Evolutionary conservation across 345 rosid genomes (phyloP).

Genomic region (Noccaea caerulescens): DNA sequence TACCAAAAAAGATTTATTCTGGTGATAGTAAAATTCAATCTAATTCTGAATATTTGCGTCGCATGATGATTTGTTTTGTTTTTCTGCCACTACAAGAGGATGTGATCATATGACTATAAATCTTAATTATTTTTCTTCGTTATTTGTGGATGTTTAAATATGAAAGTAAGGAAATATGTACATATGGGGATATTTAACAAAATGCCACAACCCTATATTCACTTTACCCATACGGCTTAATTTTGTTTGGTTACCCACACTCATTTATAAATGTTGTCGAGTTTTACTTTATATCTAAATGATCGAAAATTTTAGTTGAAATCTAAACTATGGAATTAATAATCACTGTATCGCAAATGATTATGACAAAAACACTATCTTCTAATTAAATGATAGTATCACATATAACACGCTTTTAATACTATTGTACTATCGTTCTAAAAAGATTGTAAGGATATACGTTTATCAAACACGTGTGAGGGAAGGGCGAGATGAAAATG

Average conservation of each 20-base stretch:
- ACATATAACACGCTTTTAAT: too few relatives aligned
- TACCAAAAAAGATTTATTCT: not conserved
- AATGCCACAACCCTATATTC: conserved; percentile 29
- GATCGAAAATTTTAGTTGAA: not conserved
- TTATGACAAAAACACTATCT: not conserved
- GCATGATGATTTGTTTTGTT: conserved; percentile 25
- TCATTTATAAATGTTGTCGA: conserved; percentile 14
- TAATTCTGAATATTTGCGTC: conserved; percentile 17
- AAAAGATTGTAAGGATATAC: not conserved
- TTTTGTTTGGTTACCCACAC: conserved; percentile 41
- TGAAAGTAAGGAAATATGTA: not conserved
- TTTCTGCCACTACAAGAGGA: not conserved
- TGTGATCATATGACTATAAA: not conserved
- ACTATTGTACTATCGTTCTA: not conserved
- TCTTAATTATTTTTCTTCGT: not conserved
- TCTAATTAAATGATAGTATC: not conserved
- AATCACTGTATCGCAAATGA: not conserved
- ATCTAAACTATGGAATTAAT: not conserved
- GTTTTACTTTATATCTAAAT: not conserved
- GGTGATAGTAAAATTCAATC: conserved; percentile 31
- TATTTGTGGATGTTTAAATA: not conserved
- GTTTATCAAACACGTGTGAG: conserved; percentile 35
- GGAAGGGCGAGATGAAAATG: conserved; percentile 17
- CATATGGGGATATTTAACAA: conserved; percentile 21
- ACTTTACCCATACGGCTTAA: conserved; percentile 25